These are phyloP conservation scores for Podaxis sp. DNA, from an alignment of 768 basidiomycete genomes.

Conservation along the genomic window DNA sequence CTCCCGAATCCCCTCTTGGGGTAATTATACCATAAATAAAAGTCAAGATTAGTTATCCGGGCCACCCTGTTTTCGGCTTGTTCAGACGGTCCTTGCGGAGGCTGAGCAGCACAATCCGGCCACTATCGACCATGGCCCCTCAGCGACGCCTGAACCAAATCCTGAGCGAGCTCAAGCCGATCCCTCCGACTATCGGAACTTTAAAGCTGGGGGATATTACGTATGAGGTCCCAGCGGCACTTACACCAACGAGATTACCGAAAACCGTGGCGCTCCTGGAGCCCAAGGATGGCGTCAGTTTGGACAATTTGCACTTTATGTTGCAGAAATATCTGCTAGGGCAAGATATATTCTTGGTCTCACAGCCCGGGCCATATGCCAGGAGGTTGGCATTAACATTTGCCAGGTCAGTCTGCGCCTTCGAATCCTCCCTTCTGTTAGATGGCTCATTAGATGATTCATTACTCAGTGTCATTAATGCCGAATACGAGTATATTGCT, in stretches of 20 bases:
- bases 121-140: conserved; percentile 28
- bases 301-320: conserved; percentile 62
- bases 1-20: neutral
- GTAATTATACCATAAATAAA: conserved; percentile 1
- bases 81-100: conserved; percentile 6
- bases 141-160: conserved; percentile 50
- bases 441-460: neutral
- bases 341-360: conserved; percentile 65
- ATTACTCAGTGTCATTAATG: conserved; percentile 49
- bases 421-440: neutral
- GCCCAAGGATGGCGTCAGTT: conserved; percentile 47
- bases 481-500: conserved; percentile 68
- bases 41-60: conserved; percentile 4
- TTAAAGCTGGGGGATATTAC: conserved; percentile 56
- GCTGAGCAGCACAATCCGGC: conserved; percentile 4
- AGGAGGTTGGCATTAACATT: conserved; percentile 61
- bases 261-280: conserved; percentile 47
- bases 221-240: conserved; percentile 51
- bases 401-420: conserved; percentile 40
- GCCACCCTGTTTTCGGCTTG: conserved; percentile 1
- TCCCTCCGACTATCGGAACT: conserved; percentile 45
- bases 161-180: conserved; percentile 39
- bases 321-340: conserved; percentile 67
- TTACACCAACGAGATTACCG: conserved; percentile 45
- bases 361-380: conserved; percentile 68